Evolutionary conservation across 1,284 basidiomycete genomes (phyloP), one percentile per base, ranked within the genome.

Genomic region (Coniferiporia sulphurascens): DNA sequence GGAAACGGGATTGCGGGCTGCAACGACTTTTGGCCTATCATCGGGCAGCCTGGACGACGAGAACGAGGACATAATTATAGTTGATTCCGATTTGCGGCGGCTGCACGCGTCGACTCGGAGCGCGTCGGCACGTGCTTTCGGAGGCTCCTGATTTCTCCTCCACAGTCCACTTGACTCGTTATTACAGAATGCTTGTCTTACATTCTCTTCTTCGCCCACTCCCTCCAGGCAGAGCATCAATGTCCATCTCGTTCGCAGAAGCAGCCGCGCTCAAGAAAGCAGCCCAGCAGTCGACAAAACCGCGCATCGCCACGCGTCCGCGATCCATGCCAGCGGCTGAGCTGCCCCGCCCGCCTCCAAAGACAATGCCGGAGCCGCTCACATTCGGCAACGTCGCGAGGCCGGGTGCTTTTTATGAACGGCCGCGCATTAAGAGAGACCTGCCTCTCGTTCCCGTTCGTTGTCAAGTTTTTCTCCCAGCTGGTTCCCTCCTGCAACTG

Each of bases 1-100:
- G 17, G 89, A 85, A 51, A 95, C 81, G 1, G 93, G 92, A 66
- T 88, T 89, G 53, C 71, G 70, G 0, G 68, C 60, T 21, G 68
- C 27, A 4, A 50, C 19, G 17, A 54, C 41, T 17, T 58, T 58
- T 21, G 38, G 32, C 19, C 53, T 55, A 1, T 52, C 52, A 17
- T 55, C 56, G n/a, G 49, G 34, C 7, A 56, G 55, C 8, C 15
- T 36, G 6, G 52, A 55, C 3, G 56, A 36, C 9, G 43, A 45
- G 21, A 15, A 22, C 17, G 34, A 38, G 12, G 46, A n/a, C 46
- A 22, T 46, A 22, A 60, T 43, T 21, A 27, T 27, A 27, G 19
- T n/a, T 3, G 17, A 46, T 46, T 46, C 38, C 38, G 38, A 41
- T 15, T 41, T 41, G 38, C 38, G 15, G 38, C 38, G 38, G 38